Percentiles rank a stretch among this genome's conserved stretches.
Evolutionary conservation across 2,329 filamentous ascomycete genomes (phyloP).

Genomic region (Ascosphaera apis): DNA sequence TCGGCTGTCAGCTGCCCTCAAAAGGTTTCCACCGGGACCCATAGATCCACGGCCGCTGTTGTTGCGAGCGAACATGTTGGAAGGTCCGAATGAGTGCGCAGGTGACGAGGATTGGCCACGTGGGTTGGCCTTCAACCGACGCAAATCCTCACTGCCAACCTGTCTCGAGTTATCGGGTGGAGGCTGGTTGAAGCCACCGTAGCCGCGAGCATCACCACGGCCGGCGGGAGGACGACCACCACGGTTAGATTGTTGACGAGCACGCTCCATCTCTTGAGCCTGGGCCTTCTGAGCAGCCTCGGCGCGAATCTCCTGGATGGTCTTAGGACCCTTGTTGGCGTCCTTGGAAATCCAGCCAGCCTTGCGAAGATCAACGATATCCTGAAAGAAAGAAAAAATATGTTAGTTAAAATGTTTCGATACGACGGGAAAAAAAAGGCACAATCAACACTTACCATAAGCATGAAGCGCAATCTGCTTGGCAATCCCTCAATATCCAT

Average conservation of each 20-base stretch:
- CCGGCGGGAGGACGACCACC: slow-evolving; percentile 52
- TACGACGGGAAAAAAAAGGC: background rate
- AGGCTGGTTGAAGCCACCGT: slow-evolving; percentile 32
- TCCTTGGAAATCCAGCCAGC: slow-evolving; percentile 70
- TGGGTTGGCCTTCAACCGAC: slow-evolving; percentile 47
- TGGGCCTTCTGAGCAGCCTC: slow-evolving; percentile 56
- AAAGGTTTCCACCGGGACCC: slow-evolving; percentile 49
- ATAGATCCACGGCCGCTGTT: slow-evolving; percentile 57
- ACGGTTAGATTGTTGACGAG: slow-evolving; percentile 27
- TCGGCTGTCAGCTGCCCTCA: slow-evolving; percentile 56
- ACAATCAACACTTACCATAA: slow-evolving; percentile 34
- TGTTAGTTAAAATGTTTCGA: background rate
- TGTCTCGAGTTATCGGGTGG: slow-evolving; percentile 54
- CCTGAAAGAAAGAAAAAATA: slow-evolving; percentile 19
- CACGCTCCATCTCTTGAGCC: slow-evolving; percentile 47
- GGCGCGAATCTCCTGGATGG: slow-evolving; percentile 72
- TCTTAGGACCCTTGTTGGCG: slow-evolving; percentile 85
- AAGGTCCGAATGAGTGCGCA: slow-evolving; percentile 50
- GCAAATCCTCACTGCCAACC: slow-evolving; percentile 76
- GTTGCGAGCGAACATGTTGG: slow-evolving; percentile 76
- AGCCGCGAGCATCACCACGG: slow-evolving; percentile 63
- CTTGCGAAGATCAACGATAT: slow-evolving; percentile 64
- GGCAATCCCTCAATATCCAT: slow-evolving; percentile 57
- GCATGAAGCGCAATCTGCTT: slow-evolving; percentile 86
- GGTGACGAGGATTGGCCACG: slow-evolving; percentile 38